phyloP scores from a whole-genome alignment of 1,284 basidiomycete genomes.

The Cutaneotrichosporon sp. region DNA sequence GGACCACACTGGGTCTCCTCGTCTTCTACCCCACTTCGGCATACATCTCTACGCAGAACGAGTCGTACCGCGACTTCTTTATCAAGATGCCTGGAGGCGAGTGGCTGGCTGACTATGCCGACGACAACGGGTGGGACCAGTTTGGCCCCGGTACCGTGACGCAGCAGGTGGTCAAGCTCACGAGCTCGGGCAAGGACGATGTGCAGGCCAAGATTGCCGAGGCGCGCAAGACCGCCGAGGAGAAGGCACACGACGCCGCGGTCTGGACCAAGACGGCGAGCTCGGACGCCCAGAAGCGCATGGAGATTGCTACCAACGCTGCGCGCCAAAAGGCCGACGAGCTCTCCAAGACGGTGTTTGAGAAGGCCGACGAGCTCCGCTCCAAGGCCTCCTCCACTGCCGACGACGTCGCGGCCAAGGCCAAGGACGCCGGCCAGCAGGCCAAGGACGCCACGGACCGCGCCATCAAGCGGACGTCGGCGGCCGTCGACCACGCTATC shows the following conservation, averaged over 20 bases:
- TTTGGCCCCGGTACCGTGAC: constrained; percentile 54
- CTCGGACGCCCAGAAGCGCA: constrained; percentile 25
- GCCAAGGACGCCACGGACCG: constrained; percentile 21
- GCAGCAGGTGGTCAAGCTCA: constrained; percentile 53
- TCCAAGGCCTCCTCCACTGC: constrained; percentile 25
- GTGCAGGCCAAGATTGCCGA: constrained; percentile 24
- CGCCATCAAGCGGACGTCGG: constrained; percentile 8
- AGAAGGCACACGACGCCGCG: constrained; percentile 41
- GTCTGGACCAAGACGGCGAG: constrained; percentile 34
- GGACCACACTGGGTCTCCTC: constrained; percentile 44
- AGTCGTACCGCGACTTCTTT: constrained; percentile 53
- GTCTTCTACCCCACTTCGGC: constrained; percentile 50
- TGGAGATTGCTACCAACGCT: constrained; percentile 20
- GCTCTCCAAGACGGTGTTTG: constrained; percentile 4
- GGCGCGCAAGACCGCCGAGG: constrained; percentile 45
- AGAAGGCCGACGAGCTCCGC: constrained; percentile 23
- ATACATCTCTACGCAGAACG: constrained; percentile 47
- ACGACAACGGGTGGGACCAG: constrained; percentile 67
- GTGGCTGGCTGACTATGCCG: constrained; percentile 70
- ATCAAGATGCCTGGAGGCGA: constrained; percentile 57
- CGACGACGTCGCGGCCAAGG: constrained; percentile 1
- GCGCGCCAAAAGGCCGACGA: constrained; percentile 11
- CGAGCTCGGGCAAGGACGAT: constrained; percentile 49
- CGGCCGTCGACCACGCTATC: constrained; percentile 4
- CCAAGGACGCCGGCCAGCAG: constrained; percentile 22